Evolutionary conservation across 2,329 filamentous ascomycete genomes (phyloP).

Genomic region (Monosporascus ibericus): DNA sequence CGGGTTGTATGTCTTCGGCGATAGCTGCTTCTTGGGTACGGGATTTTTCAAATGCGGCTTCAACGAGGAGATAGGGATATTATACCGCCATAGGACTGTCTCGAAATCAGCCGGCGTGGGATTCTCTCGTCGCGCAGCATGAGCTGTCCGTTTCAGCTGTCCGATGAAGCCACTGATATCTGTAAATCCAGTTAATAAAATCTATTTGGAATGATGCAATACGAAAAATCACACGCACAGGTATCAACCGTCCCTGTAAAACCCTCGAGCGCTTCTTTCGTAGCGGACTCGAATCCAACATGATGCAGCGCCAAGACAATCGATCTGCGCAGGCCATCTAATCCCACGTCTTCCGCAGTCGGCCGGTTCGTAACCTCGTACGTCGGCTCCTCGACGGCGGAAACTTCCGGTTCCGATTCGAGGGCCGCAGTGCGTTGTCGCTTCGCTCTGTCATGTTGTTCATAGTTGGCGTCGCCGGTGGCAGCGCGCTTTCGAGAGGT

Average conservation of each 20-base stretch:
- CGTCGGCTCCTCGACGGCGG: not conserved
- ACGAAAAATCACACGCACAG: constrained; percentile 36
- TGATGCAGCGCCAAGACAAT: constrained; percentile 50
- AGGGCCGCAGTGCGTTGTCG: constrained; percentile 18
- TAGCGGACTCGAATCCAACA: constrained; percentile 52
- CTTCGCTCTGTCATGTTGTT: constrained; percentile 12
- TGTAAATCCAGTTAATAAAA: constrained; percentile 25
- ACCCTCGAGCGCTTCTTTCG: constrained; percentile 51
- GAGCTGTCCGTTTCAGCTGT: constrained; percentile 40
- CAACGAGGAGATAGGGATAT: constrained; percentile 44
- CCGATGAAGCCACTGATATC: constrained; percentile 44
- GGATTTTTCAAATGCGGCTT: constrained; percentile 52
- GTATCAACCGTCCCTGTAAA: constrained; percentile 50
- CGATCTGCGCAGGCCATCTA: constrained; percentile 44
- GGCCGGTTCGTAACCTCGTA: constrained; percentile 14
- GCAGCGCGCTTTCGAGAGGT: constrained; percentile 17
- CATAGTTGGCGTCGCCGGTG: constrained; percentile 9
- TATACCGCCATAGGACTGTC: constrained; percentile 43
- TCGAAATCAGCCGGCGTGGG: constrained; percentile 54
- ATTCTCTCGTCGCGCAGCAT: constrained; percentile 44
- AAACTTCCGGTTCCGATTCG: constrained; percentile 8
- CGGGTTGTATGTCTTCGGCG: constrained; percentile 32
- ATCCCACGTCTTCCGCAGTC: constrained; percentile 27
- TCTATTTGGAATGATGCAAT: not conserved
- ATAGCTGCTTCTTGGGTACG: constrained; percentile 33